Evolutionary conservation across 1,284 basidiomycete genomes (phyloP).

Genomic region (Fomitopsis schrenkii): DNA sequence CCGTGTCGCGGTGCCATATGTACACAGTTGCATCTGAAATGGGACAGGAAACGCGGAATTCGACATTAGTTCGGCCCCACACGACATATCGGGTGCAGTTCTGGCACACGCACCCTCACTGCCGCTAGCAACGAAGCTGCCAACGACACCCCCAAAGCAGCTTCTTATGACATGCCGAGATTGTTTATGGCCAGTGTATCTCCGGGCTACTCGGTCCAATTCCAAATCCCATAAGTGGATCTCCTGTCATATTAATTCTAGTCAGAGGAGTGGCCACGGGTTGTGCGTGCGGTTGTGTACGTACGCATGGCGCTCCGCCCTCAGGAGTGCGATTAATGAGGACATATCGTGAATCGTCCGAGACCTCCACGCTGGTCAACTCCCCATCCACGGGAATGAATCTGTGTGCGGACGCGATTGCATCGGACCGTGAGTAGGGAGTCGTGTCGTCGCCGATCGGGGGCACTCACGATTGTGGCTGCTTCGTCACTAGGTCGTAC

Average conservation of each 20-base stretch:
- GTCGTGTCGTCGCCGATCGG: not conserved
- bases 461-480: conserved; percentile 54
- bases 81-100: not conserved
- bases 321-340: conserved; percentile 83
- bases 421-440: not conserved
- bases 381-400: conserved; percentile 71
- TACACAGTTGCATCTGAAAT: conserved; percentile 82
- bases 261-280: conserved; percentile 1
- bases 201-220: conserved; percentile 65
- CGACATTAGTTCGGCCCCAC: not conserved
- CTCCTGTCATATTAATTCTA: conserved; percentile 51
- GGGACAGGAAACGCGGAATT: conserved; percentile 6
- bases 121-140: conserved; percentile 89
- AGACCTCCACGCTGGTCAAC: conserved; percentile 85
- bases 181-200: conserved; percentile 82
- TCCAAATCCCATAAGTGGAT: conserved; percentile 84
- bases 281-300: conserved; percentile 7
- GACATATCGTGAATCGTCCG: conserved; percentile 82
- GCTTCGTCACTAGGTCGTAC: conserved; percentile 67
- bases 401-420: conserved; percentile 32
- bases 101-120: conserved; percentile 73
- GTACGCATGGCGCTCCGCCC: conserved; percentile 38
- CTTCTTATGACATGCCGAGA: conserved; percentile 82
- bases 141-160: conserved; percentile 91
- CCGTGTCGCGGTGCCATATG: conserved; percentile 91